Percentiles rank a stretch among this genome's conserved stretches.
phyloP scores from a whole-genome alignment of 805 yeast genomes.

The Ogataea pini region DNA sequence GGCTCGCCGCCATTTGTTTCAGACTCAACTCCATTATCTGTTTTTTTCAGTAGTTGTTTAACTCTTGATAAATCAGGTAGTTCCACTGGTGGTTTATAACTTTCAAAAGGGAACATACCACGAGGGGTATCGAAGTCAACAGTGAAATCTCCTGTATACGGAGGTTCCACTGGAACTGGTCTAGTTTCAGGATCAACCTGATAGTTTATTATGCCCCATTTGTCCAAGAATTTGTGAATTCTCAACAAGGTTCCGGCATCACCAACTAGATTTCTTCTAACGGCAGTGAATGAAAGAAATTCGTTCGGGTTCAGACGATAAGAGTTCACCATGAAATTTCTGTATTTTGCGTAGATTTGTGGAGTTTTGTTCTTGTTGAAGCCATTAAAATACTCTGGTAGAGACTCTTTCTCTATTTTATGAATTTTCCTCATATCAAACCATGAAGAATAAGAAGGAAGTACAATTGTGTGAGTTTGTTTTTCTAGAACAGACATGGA shows the following conservation, averaged over 20 bases:
- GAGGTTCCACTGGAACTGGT: slow-evolving; percentile 70
- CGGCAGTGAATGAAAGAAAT: slow-evolving; percentile 85
- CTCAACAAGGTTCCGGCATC: slow-evolving; percentile 89
- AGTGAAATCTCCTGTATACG: slow-evolving; percentile 73
- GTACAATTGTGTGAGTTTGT: slow-evolving; percentile 81
- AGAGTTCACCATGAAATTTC: slow-evolving; percentile 87
- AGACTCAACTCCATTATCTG: slow-evolving; percentile 8
- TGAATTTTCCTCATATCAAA: slow-evolving; percentile 72
- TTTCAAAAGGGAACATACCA: slow-evolving; percentile 88
- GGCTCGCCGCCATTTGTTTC: slow-evolving; percentile 18
- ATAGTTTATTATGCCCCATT: slow-evolving; percentile 93
- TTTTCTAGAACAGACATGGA: slow-evolving; percentile 22
- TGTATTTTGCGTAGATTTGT: slow-evolving; percentile 72
- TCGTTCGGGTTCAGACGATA: slow-evolving; percentile 89
- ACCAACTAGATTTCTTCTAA: slow-evolving; percentile 86
- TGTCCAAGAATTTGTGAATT: slow-evolving; percentile 77
- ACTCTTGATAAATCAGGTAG: slow-evolving; percentile 35
- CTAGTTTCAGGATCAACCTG: slow-evolving; percentile 81
- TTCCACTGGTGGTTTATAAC: slow-evolving; percentile 67
- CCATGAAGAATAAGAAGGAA: slow-evolving; percentile 91
- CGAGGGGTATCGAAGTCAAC: slow-evolving; percentile 86
- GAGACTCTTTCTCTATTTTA: slow-evolving; percentile 74
- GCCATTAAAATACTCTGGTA: slow-evolving; percentile 81
- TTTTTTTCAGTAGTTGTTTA: slow-evolving; percentile 24
- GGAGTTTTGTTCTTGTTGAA: slow-evolving; percentile 74